These are phyloP conservation scores for Neofusicoccum ribis DNA, from an alignment of 2,329 filamentous ascomycete genomes.

Conservation along the genomic window DNA sequence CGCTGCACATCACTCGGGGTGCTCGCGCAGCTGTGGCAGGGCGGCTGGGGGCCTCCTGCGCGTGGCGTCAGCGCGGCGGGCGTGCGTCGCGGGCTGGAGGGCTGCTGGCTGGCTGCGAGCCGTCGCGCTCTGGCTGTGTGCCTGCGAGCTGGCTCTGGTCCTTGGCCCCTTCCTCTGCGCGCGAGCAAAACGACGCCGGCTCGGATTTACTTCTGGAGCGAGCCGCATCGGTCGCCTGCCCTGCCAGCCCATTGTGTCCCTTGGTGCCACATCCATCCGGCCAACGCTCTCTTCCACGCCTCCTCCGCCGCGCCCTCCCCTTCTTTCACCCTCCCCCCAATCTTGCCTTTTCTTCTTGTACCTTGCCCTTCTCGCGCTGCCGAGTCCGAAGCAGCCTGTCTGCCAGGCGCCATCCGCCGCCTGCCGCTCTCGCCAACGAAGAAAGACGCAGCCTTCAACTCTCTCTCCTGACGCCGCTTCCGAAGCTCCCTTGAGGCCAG, in stretches of 20 bases:
- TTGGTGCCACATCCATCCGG: slow-evolving; percentile 7
- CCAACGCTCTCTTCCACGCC: slow-evolving; percentile 13
- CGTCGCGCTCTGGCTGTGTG: no score
- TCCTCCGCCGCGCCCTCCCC: not conserved
- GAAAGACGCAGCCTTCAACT: slow-evolving; percentile 10
- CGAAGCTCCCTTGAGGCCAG: slow-evolving; percentile 22
- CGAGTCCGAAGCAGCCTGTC: not conserved
- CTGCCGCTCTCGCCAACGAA: slow-evolving; percentile 9
- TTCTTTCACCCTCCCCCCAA: not conserved
- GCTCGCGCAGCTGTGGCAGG: not conserved
- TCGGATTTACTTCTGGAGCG: slow-evolving; percentile 13
- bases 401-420: slow-evolving; percentile 13
- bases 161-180: no score
- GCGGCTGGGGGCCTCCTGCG: not conserved
- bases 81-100: not conserved
- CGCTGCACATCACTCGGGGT: not conserved
- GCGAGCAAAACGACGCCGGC: not conserved
- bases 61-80: not conserved
- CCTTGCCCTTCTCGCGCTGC: slow-evolving; percentile 11
- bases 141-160: no score
- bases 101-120: no score
- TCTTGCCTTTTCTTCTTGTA: slow-evolving; percentile 20
- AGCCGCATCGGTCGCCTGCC: slow-evolving; percentile 1
- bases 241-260: slow-evolving; percentile 1
- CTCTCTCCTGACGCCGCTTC: slow-evolving; percentile 18